Evolutionary conservation across 345 rosid species (phyloP), one percentile per base, ranked within the genome.

Genomic region (Acer negundo): DNA sequence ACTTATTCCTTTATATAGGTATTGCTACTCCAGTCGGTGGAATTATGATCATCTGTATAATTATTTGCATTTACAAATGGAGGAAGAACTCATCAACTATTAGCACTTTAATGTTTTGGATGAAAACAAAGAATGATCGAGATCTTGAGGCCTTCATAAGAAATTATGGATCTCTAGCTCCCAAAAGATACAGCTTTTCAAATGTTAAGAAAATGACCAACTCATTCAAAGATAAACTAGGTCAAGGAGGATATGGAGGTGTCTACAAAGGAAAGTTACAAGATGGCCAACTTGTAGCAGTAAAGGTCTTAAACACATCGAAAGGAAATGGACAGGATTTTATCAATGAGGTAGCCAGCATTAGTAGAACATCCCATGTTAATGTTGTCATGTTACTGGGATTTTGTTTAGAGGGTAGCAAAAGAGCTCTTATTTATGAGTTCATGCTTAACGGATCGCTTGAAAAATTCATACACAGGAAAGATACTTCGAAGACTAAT

Each of bases 361-460:
- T 88, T 61, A 82, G 91, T 44, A 82, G 58, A 81, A 86, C 87
- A n/a, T 89, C 88, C 22, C 92, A 86, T 82, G 83, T 85, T 56
- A 88, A 88, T 53, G 46, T 88, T 0, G 87, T 84, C 38, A 46
- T 13, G 4, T 73, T 73, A 7, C 0, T 80, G 0, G 81, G 83
- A 2, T 86, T 80, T 19, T 82, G 84, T 68, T 56, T 63, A 5
- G 82, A 86, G 72, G 79, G 81, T 3, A n/a, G 17, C 42, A 55
- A 75, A 15, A 79, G 79, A 79, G 87, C 82, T 40, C 77, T 84
- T 7, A 55, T 87, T 23, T 87, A 82, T 10, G 86, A 86, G 74
- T 87, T 78, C 79, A 83, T 84, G 86, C 72, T 82, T 0, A 86
- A 83, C 77, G 87, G 87, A 28, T 83, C 88, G 0, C 85, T 84